Conservation (phyloP, 306 rosid species). For the Casuarina equisetifolia region DNA sequence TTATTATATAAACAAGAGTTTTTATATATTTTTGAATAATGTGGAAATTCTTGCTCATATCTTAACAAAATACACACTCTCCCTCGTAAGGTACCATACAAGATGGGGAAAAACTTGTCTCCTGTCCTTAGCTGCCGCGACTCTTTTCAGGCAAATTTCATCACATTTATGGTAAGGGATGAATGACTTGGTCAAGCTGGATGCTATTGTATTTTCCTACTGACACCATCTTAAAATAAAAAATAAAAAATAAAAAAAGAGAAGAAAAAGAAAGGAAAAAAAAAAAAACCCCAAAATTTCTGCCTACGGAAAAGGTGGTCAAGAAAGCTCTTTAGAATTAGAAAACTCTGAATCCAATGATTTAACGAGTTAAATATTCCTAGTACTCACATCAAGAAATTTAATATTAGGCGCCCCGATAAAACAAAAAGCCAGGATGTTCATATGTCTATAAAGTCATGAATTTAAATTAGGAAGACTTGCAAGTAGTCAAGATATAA, state of each 20-base stretch:
- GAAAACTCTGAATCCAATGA: neutral
- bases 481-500: neutral
- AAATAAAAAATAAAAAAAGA: neutral
- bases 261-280: neutral
- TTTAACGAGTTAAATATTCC: too few species aligned
- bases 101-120: slow-evolving; percentile 47
- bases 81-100: slow-evolving; percentile 13
- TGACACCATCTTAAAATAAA: slow-evolving; percentile 45
- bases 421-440: neutral
- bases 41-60: too few species aligned
- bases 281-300: slow-evolving; percentile 14
- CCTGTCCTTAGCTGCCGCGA: slow-evolving; percentile 23
- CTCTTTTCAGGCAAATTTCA: slow-evolving; percentile 41
- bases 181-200: slow-evolving; percentile 57
- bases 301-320: slow-evolving; percentile 13
- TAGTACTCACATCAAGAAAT: too few species aligned
- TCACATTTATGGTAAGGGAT: slow-evolving; percentile 68
- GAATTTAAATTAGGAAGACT: neutral
- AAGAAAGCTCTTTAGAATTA: neutral
- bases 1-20: too few species aligned
- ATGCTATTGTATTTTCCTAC: slow-evolving; percentile 40
- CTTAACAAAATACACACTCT: neutral
- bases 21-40: too few species aligned
- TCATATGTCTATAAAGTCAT: neutral
- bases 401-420: too few species aligned